Evolutionary conservation across 1,284 basidiomycete genomes (phyloP), one percentile per base, ranked within the genome.

Genomic region (Butyriboletus appendiculatus): DNA sequence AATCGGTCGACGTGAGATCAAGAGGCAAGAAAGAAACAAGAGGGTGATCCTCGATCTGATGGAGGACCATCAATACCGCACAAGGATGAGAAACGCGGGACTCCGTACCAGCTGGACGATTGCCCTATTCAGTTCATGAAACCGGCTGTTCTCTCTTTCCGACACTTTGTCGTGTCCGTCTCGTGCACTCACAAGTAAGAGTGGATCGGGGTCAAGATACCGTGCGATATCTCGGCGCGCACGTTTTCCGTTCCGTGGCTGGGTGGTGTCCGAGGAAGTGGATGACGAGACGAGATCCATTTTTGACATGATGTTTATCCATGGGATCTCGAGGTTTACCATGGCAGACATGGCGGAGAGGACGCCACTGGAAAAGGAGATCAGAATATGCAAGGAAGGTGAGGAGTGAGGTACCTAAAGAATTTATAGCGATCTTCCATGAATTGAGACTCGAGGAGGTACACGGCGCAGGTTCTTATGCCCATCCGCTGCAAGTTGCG

Each of bases 371-470:
- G 18, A 7, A 33, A 33, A 43, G 48, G 57, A 42, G 30, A 37
- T 71, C 50, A 57, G 47, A 15, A 18, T 2, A 4, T 5, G n/a
- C 9, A 11, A 41, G 3, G 30, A 16, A 18, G 12, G 20, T 38
- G 52, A 48, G 41, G 39, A n/a, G 40, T 38, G 42, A 53, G 70
- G 33, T 50, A 87, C 89, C 88, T 89, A 73, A 99, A 99, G 75
- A 96, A 99, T 69, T 99, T 99, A 69, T 95, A 92, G 65, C 92
- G 90, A 75, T 99, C 97, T 74, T 98, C 95, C 91, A 98, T 98
- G 74, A 98, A 98, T 65, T 99, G 97, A 1, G 93, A 95, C 70
- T 99, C 97, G 60, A 99, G 85, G 45, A 99, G 82, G 72, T 99
- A 99, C 15, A 86, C 85, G 5, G 90, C 92, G 59, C 88, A 92